Conservation (phyloP, 495 filamentous ascomycete genomes). For the Neurospora sp. region DNA sequence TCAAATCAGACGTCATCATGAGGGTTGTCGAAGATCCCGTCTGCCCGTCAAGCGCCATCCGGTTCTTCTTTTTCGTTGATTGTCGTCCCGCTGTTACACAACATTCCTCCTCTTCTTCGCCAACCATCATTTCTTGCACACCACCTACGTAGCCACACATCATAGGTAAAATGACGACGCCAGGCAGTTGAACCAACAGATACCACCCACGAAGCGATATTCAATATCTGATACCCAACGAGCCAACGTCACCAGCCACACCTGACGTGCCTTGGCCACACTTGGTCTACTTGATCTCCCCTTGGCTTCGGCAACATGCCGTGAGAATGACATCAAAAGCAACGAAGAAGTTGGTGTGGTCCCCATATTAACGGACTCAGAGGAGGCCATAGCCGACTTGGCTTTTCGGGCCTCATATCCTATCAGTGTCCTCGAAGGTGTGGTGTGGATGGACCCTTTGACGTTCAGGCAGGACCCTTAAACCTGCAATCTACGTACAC, state of each 20-base stretch:
- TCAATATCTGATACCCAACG: not conserved
- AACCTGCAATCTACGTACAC: not conserved
- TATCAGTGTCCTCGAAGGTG: not conserved
- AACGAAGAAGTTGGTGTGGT: not conserved
- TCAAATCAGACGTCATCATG: not conserved
- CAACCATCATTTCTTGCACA: not conserved
- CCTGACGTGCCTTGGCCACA: not conserved
- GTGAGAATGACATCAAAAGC: not conserved
- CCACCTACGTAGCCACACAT: not conserved
- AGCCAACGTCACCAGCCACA: not conserved
- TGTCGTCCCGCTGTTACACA: not conserved
- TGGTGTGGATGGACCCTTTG: not conserved
- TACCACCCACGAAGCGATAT: not conserved
- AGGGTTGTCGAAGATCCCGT: not conserved
- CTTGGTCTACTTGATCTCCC: not conserved
- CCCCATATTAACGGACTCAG: not conserved
- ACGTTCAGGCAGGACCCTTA: not conserved
- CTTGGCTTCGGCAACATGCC: not conserved
- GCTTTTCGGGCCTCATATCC: not conserved
- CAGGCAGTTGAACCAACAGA: not conserved
- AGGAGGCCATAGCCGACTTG: not conserved
- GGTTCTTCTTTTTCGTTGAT: not conserved
- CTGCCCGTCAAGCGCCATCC: not conserved
- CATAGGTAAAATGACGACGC: not conserved
- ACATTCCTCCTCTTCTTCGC: not conserved